Base-by-base conservation (phyloP, 257 asterid genomes). In the Verbascum thapsus region DNA sequence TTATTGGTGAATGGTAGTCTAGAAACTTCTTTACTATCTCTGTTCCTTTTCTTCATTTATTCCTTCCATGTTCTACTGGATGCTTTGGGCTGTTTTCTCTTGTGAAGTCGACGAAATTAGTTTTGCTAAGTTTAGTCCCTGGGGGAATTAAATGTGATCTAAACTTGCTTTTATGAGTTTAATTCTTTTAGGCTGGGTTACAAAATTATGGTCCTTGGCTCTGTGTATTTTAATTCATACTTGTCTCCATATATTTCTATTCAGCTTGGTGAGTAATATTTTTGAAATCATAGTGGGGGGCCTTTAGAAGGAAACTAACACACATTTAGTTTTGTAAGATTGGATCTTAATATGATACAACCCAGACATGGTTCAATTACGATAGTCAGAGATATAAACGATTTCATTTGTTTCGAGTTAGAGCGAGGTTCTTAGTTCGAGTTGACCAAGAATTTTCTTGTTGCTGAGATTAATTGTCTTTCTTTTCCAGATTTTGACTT, bases 401-500 rank as follows among this genome's bases (percentile, higher is more conserved):
- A 38, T 52, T 37, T 23, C 37, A 42, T 48, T 26, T 65, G 43
- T 66, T 59, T 44, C n/a, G 23, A 23, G 53, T 55, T 38, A 32
- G 49, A 10, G 49, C 19, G 58, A 48, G 32, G 54, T 64, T 64
- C 59, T 10, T 58, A 10, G 39, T 59, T 60, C 8, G 57, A 45
- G 43, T 44, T 67, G 58, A 22, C 53, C 20, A 43, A 39, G 37
- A 56, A 42, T 72, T 48, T 66, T 8, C 5, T 35, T 22, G n/a
- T 42, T 37, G 13, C 20, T 64, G 44, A 53, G 70, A 43, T 72
- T 77, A 30, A 53, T 58, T 64, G 51, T 49, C 38, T 54, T 47
- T 67, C 65, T 38, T 49, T 74, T 81, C 30, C 92, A 94, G 99
- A 94, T 86, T 94, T 94, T 75, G 97, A 94, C 84, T 94, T 94